Conservation (phyloP, 352 stramenopile species). For the Globisporangium sylvaticum region DNA sequence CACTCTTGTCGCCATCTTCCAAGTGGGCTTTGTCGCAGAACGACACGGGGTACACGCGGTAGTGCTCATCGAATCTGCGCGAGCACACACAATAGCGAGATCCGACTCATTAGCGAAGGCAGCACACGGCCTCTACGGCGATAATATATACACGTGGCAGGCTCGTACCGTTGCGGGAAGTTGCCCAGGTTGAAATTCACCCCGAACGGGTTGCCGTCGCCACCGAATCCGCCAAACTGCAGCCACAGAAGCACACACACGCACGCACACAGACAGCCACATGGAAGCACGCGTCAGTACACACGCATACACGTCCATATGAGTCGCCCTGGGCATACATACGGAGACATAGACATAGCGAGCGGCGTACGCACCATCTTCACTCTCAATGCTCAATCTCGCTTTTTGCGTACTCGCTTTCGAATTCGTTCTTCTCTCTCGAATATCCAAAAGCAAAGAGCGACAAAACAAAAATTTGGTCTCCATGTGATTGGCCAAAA, state of each 20-base stretch:
- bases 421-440: slow-evolving; percentile 6
- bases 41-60: slow-evolving; percentile 83
- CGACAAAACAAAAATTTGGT: not conserved
- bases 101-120: not conserved
- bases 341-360: not conserved
- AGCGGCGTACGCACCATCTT: slow-evolving; percentile 10
- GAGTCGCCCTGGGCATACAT: not conserved
- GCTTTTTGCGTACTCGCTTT: not conserved
- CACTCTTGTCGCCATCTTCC: slow-evolving; percentile 89
- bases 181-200: slow-evolving; percentile 79
- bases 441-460: slow-evolving; percentile 6
- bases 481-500: slow-evolving; percentile 2
- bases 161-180: slow-evolving; percentile 59
- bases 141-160: not conserved
- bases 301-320: not conserved
- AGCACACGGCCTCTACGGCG: not conserved
- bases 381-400: not conserved
- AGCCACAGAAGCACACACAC: not conserved
- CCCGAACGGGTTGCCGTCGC: slow-evolving; percentile 76
- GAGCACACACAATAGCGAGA: not conserved
- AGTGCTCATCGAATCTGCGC: slow-evolving; percentile 81
- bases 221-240: slow-evolving; percentile 70
- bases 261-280: not conserved
- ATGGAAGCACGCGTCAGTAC: not conserved
- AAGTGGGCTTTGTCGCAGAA: slow-evolving; percentile 86